Evolutionary conservation across 108 stramenopile species (phyloP).

Genomic region (Conticribra guillardii): DNA sequence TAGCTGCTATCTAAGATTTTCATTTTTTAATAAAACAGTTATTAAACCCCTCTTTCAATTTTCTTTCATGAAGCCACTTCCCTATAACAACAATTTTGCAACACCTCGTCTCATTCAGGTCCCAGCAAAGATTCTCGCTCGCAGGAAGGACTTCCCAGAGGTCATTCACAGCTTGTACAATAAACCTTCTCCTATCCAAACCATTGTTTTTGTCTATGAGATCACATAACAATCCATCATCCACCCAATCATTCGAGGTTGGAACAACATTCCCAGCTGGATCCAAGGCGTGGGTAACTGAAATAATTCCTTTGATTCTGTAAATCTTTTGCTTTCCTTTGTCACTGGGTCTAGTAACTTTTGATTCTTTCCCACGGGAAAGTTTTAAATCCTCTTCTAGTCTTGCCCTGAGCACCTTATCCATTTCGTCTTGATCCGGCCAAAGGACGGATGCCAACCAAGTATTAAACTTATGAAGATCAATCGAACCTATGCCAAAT

Average conservation of each 20-base stretch:
- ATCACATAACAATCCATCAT: conserved; percentile 16
- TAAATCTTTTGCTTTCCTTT: conserved; percentile 52
- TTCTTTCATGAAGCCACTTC: conserved; percentile 55
- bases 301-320: conserved; percentile 81
- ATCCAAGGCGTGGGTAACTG: conserved; percentile 40
- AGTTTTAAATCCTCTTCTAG: conserved; percentile 31
- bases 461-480: conserved; percentile 58
- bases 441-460: conserved; percentile 86
- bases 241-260: conserved; percentile 19
- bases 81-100: conserved; percentile 92
- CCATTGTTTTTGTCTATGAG: conserved; percentile 26
- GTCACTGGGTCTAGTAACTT: conserved; percentile 8
- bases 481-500: conserved; percentile 54
- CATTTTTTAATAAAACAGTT: conserved; percentile 48
- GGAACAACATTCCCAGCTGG: conserved; percentile 27
- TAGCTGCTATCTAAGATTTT: background rate
- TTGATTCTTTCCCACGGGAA: background rate
- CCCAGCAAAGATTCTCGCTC: conserved; percentile 54
- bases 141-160: conserved; percentile 84
- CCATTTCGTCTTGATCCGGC: conserved; percentile 84
- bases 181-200: conserved; percentile 62
- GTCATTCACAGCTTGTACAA: conserved; percentile 88
- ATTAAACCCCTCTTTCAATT: conserved; percentile 63
- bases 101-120: conserved; percentile 57
- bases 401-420: conserved; percentile 62